Evolutionary conservation across 2,329 filamentous ascomycete species (phyloP).

Genomic region (Xylaria sp.): DNA sequence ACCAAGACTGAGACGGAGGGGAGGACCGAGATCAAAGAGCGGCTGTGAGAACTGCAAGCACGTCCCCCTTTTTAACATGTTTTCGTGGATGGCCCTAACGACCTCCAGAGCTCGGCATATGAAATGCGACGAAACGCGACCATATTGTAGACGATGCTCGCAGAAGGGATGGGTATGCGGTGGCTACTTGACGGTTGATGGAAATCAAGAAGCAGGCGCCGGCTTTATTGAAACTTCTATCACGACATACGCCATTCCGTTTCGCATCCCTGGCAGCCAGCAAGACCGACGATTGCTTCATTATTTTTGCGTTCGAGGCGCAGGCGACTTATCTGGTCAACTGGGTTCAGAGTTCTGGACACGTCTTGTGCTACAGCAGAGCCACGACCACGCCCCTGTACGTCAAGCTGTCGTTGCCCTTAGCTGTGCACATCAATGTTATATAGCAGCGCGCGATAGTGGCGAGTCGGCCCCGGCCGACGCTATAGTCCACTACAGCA

Average conservation of each 20-base stretch:
- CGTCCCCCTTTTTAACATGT: neutral
- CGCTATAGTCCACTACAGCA: constrained; percentile 17
- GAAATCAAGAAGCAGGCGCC: neutral
- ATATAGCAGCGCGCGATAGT: neutral
- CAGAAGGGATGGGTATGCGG: constrained; percentile 10
- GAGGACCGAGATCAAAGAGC: constrained; percentile 13
- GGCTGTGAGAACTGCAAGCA: constrained; percentile 26
- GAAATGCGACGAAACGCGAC: constrained; percentile 26
- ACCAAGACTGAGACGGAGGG: constrained; percentile 12
- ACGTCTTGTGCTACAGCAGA: constrained; percentile 26
- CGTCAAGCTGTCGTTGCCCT: constrained; percentile 27
- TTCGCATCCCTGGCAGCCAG: constrained; percentile 28
- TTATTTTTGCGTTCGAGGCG: constrained; percentile 28
- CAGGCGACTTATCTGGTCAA: constrained; percentile 12
- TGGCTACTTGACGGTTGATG: constrained; percentile 4
- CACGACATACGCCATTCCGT: constrained; percentile 21
- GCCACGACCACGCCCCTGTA: constrained; percentile 12
- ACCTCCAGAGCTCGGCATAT: constrained; percentile 19
- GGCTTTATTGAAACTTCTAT: constrained; percentile 6
- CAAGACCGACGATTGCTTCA: constrained; percentile 26
- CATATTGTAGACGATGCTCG: constrained; percentile 23
- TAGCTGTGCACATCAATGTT: constrained; percentile 19
- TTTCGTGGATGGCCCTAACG: constrained; percentile 5
- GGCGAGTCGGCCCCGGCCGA: neutral
- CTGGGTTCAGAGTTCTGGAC: constrained; percentile 26